Base-by-base conservation (phyloP, 345 rosid species). In the Geranium rotundifolium region DNA sequence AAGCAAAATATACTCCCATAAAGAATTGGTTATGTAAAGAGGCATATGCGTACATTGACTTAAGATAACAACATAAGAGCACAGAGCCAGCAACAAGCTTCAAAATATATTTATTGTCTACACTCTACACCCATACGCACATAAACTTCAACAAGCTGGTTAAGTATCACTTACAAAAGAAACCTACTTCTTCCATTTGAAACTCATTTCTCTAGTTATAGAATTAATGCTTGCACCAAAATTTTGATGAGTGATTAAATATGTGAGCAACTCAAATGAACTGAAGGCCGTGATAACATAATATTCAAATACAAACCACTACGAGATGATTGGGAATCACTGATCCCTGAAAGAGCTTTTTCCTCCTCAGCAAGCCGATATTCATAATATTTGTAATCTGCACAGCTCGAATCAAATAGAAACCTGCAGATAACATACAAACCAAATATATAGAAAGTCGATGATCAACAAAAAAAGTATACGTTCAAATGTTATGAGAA, bases 351-450 rank as follows among this genome's bases (percentile, higher is more conserved):
- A 71, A 88, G 73, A 61, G 72, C 70, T 27, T 76, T 90, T 71
- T 85, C 95, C 84, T 95, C 99, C 73, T 88, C 93, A 5, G 79
- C 77, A 66, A 90, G 95, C 75, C 66, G 84, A 72, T 75, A 84
- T 67, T 77, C 77, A 66, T 90, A 88, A 65, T 95, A 95, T 67
- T 90, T 90, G 82, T 83, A 90, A 60, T 88, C 97, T 41, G 88
- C 71, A 76, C 89, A 88, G 62, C 75, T 78, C 84, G 82, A 82
- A 60, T 95, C 91, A 71, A 86, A 90, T 66, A 90, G 84, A 80
- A 95, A 90, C 63, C 99, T 95, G 79, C 72, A 77, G 3, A 57
- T 29, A 41, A 65, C 46, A 63, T 14, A 74, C 15, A 9, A 34
- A 34, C 41, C 41, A 34, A 34, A 46, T 7, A 12, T 7, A 46